These are phyloP conservation scores for Suhomyces atakaporum DNA, from an alignment of 1,139 yeast species.

Conservation along the genomic window DNA sequence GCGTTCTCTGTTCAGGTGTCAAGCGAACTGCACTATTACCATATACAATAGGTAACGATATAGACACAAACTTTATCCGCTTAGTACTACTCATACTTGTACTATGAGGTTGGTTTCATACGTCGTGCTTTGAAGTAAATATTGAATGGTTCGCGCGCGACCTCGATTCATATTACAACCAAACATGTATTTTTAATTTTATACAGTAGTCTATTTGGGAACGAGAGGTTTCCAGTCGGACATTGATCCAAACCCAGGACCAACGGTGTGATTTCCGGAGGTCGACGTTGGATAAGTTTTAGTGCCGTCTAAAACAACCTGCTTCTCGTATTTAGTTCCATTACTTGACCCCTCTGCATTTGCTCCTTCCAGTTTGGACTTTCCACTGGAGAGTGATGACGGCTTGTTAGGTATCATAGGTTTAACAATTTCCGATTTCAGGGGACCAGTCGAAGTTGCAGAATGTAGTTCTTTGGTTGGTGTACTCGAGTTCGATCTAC, in stretches of 20 bases:
- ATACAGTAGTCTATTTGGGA: slow-evolving; percentile 38
- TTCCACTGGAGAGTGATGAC: slow-evolving; percentile 26
- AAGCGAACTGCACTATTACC: slow-evolving; percentile 86
- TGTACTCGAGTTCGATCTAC: slow-evolving; percentile 34
- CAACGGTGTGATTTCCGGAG: not conserved
- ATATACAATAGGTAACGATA: slow-evolving; percentile 81
- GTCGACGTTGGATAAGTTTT: not conserved
- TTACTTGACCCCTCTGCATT: too few relatives aligned
- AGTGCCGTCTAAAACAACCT: too few relatives aligned
- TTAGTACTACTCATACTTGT: slow-evolving; percentile 25
- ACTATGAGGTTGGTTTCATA: not conserved
- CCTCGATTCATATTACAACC: not conserved
- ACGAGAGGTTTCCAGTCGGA: slow-evolving; percentile 60
- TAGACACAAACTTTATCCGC: slow-evolving; percentile 66
- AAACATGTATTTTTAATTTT: too few relatives aligned
- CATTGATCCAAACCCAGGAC: slow-evolving; percentile 24
- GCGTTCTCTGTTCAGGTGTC: slow-evolving; percentile 59
- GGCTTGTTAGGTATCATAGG: slow-evolving; percentile 46
- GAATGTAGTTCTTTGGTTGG: slow-evolving; percentile 19
- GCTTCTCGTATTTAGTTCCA: too few relatives aligned
- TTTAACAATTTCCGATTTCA: slow-evolving; percentile 15
- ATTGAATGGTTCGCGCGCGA: slow-evolving; percentile 4
- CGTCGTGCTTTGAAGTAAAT: not conserved
- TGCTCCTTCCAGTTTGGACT: slow-evolving; percentile 11
- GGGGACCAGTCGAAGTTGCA: not conserved